Conservation (phyloP, 2,329 filamentous ascomycete species). For the Penicillium sp. region DNA sequence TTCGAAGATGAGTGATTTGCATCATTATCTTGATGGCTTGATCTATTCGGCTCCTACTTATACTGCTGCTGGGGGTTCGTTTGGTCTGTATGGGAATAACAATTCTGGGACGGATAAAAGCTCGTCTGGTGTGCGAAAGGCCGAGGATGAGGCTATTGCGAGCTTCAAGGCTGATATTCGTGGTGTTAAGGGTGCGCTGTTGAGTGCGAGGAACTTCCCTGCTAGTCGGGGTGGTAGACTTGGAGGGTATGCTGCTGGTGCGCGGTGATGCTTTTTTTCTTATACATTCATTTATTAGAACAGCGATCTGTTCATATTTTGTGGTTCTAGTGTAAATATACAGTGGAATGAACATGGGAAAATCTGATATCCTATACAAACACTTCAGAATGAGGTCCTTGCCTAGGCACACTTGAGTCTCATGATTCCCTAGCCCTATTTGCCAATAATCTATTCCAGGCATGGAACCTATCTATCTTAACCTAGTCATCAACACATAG, state of each 20-base stretch:
- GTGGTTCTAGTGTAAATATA: background rate
- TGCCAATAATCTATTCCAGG: background rate
- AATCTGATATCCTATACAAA: background rate
- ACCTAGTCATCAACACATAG: background rate
- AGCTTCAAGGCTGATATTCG: slow-evolving; percentile 61
- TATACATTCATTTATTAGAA: background rate
- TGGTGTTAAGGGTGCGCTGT: slow-evolving; percentile 62
- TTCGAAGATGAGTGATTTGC: slow-evolving; percentile 44
- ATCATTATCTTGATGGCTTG: slow-evolving; percentile 54
- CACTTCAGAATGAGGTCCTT: background rate
- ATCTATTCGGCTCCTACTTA: slow-evolving; percentile 39
- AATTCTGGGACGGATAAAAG: slow-evolving; percentile 4
- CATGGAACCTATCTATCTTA: slow-evolving; percentile 1
- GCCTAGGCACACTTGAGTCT: background rate
- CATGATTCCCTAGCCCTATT: background rate
- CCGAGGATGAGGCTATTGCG: slow-evolving; percentile 58
- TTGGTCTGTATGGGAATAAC: slow-evolving; percentile 34
- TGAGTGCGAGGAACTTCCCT: slow-evolving; percentile 64
- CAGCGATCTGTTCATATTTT: background rate
- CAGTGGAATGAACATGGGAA: background rate
- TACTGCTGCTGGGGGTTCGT: slow-evolving; percentile 27
- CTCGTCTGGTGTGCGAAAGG: slow-evolving; percentile 36
- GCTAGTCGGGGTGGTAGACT: slow-evolving; percentile 30
- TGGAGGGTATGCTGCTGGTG: slow-evolving; percentile 17
- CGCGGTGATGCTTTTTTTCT: slow-evolving; percentile 9